Evolutionary conservation across 2,329 filamentous ascomycete genomes (phyloP), one percentile per base, ranked within the genome.

Genomic region (Apiospora malaysiana): DNA sequence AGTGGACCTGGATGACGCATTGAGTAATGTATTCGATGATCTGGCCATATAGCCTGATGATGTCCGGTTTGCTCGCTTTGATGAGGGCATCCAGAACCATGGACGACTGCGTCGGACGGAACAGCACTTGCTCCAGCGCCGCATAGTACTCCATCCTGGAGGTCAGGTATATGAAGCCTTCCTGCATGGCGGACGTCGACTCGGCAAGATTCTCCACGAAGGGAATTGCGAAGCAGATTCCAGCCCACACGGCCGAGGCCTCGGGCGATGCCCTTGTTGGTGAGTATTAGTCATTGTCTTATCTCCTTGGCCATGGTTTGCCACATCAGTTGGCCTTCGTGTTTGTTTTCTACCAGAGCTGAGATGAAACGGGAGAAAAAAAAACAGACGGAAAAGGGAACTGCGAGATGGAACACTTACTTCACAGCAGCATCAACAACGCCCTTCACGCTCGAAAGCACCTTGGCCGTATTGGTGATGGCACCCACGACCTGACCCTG

Each of bases 121-220:
- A 56, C 49, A 56, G 8, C 4, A 56, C 49, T 2, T 12, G 4
- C 25, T 56, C 49, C 4, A 56, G 32, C 0, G 49, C 49, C 14
- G 49, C 25, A 9, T 56, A 56, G 49, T 56, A 56, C 25, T 56
- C 49, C 49, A 56, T 56, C 5, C 49, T 56, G 25, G 49, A 56
- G 8, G 49, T 56, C 25, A 56, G 32, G 25, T 56, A 56, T 4
- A 56, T 25, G 6, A 56, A 56, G 5, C 49, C 49, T 4, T 56
- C 25, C 25, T 32, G 49, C 49, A 56, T 56, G 14, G 25, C 25
- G 12, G 49, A 3, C 12, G 23, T 32, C 10, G 49, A 56, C 0
- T 32, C 49, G 14, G 49, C 25, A 4, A 56, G 25, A 25, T 56
- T 56, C 16, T 56, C 49, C 12, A 56, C 49, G 1, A 56, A 18